Conservation (phyloP, 257 asterid genomes). For the Ocimum tenuiflorum region DNA sequence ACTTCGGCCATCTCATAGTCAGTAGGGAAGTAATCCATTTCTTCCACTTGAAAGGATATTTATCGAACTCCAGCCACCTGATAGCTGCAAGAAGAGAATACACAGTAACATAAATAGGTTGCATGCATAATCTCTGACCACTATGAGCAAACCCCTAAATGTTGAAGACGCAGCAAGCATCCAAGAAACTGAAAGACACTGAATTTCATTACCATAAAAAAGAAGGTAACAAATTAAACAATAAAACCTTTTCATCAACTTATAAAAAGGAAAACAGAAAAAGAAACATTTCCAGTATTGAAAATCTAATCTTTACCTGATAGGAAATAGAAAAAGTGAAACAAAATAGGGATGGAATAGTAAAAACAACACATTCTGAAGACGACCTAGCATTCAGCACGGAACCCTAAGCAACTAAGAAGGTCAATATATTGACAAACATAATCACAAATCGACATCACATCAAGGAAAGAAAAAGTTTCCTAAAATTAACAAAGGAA, state of each 20-base stretch:
- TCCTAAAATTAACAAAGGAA: background rate
- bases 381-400: constrained; percentile 2
- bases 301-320: background rate
- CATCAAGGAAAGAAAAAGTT: constrained; percentile 4
- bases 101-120: background rate
- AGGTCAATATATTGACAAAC: constrained; percentile 5
- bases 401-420: constrained; percentile 21
- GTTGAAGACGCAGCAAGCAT: background rate
- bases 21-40: constrained; percentile 39
- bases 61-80: constrained; percentile 7
- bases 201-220: background rate
- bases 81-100: constrained; percentile 16
- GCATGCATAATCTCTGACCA: constrained; percentile 5
- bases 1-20: constrained; percentile 46
- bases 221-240: background rate
- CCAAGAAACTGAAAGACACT: constrained; percentile 5
- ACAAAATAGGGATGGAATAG: background rate
- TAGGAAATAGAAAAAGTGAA: background rate
- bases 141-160: constrained; percentile 8
- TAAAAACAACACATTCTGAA: background rate
- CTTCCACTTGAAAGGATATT: constrained; percentile 40
- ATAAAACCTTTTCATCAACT: background rate
- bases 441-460: constrained; percentile 20
- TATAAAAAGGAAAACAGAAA: background rate
- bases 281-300: background rate